Evolutionary conservation across 352 stramenopile species (phyloP), one percentile per base, ranked within the genome.

Genomic region (Phytopythium boreale): DNA sequence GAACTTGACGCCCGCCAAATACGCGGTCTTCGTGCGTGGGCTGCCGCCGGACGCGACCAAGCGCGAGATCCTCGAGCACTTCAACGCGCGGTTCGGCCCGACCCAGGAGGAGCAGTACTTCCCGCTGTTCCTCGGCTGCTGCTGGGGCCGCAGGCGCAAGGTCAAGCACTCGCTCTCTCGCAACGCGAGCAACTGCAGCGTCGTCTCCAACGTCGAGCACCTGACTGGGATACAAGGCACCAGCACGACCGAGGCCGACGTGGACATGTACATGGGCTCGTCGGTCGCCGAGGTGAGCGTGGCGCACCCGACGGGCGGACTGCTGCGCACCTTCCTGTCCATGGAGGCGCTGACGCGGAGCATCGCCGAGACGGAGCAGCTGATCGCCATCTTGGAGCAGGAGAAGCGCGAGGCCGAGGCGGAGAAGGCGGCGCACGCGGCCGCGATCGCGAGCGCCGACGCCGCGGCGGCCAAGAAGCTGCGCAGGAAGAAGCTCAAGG

Each of bases 281-380:
- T 97, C 88, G 89, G 82, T 97, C 39, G 88, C 87, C 9, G 88
- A 97, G 67, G 85, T 97, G 24, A 92, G 82, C 46, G 76, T 97
- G 10, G 82, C 79, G 22, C 82, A 87, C 39, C 84, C 88, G 6
- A 95, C 87, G 0, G 85, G 87, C 6, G 87, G 81, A 0, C 56
- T 97, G 11, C 66, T 97, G 27, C 64, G 75, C 7, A 88, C 75
- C 8, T 96, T 94, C 59, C 52, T 95, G 10, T 76, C 72, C 7
- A 87, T 95, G 74, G 82, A 94, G 64, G 74, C 70, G 20, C 67
- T 94, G 1, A 92, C 78, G 0, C 70, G 69, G 1, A 77, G 71
- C 34, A 90, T 97, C 29, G 67, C 75, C 0, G 74, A 89, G 58
- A 81, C 82, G 1, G 62, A 87, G 26, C 69, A 79, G 37, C 67